Evolutionary conservation across 352 stramenopile genomes (phyloP).

Genomic region (Pythium guiyangense): DNA sequence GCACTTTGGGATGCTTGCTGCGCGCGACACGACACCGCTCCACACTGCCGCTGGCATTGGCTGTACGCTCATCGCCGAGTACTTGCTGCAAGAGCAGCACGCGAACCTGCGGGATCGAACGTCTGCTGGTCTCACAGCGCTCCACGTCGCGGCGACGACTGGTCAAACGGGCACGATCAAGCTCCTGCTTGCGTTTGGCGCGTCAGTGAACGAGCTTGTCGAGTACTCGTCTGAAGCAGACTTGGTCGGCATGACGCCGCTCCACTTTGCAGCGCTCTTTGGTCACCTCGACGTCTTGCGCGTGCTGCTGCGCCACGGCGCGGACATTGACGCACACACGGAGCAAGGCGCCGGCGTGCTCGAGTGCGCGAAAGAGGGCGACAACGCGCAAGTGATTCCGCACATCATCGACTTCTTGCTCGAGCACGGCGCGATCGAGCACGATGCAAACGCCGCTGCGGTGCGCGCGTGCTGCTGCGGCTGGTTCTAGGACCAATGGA

Average conservation of each 20-base stretch:
- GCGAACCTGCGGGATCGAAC: constrained; percentile 6
- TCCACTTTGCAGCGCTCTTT: constrained; percentile 16
- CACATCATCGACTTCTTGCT: constrained; percentile 15
- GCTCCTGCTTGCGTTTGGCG: constrained; percentile 21
- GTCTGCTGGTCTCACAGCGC: constrained; percentile 14
- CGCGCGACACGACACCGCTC: constrained; percentile 11
- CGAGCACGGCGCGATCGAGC: constrained; percentile 11
- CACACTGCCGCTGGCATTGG: constrained; percentile 13
- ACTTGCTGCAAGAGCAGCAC: constrained; percentile 13
- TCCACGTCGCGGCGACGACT: constrained; percentile 23
- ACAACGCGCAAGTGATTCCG: constrained; percentile 14
- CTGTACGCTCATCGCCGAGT: constrained; percentile 12
- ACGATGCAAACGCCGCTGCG: constrained; percentile 10
- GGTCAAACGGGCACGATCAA: constrained; percentile 27
- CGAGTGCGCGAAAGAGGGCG: constrained; percentile 16
- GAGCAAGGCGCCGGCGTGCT: constrained; percentile 14
- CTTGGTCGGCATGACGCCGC: constrained; percentile 17
- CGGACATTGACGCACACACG: constrained; percentile 14
- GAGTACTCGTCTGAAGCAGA: constrained; percentile 6
- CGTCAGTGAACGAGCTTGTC: constrained; percentile 16
- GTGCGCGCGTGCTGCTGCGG: constrained; percentile 13
- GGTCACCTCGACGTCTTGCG: constrained; percentile 13
- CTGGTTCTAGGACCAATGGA: constrained; percentile 8
- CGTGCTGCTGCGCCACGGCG: constrained; percentile 13
- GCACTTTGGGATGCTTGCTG: constrained; percentile 8